These are phyloP conservation scores for Talaromyces sp. DNA, from an alignment of 2,329 filamentous ascomycete genomes.

Conservation along the genomic window DNA sequence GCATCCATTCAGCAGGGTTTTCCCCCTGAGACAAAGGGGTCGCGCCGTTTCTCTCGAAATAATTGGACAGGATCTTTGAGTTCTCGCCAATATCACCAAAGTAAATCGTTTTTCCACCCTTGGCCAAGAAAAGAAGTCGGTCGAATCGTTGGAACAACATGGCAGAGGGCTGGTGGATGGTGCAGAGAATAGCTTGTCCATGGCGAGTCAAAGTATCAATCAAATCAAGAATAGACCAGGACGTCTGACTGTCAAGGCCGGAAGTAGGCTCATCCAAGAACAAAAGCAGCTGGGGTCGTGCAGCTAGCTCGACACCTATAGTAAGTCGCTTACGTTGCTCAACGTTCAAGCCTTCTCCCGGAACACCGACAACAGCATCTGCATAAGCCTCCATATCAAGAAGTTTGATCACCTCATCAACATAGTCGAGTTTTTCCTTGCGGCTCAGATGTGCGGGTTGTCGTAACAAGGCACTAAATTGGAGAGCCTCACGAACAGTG, in stretches of 20 bases:
- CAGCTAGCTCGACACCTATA: slow-evolving; percentile 92
- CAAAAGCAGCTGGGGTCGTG: slow-evolving; percentile 81
- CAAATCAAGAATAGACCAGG: slow-evolving; percentile 85
- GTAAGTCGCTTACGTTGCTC: slow-evolving; percentile 74
- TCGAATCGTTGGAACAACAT: slow-evolving; percentile 89
- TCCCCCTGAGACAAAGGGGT: slow-evolving; percentile 57
- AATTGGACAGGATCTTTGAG: slow-evolving; percentile 55
- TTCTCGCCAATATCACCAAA: slow-evolving; percentile 64
- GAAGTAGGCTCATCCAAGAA: slow-evolving; percentile 96
- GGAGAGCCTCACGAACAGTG: slow-evolving; percentile 83
- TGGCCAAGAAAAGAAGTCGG: slow-evolving; percentile 60
- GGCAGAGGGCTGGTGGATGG: slow-evolving; percentile 94
- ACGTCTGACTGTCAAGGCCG: slow-evolving; percentile 87
- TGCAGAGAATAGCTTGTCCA: slow-evolving; percentile 92
- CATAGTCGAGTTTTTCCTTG: slow-evolving; percentile 78
- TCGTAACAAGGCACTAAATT: slow-evolving; percentile 79
- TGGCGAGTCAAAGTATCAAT: slow-evolving; percentile 85
- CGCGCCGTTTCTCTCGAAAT: slow-evolving; percentile 65
- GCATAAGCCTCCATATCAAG: slow-evolving; percentile 88
- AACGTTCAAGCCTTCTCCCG: slow-evolving; percentile 69
- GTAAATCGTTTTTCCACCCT: slow-evolving; percentile 65
- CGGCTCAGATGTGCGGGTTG: slow-evolving; percentile 72
- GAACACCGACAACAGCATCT: slow-evolving; percentile 85
- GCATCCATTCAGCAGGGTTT: slow-evolving; percentile 75
- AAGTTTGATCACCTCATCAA: slow-evolving; percentile 85